These are phyloP conservation scores for Colletotrichum lini DNA, from an alignment of 2,329 filamentous ascomycete genomes.

Conservation along the genomic window DNA sequence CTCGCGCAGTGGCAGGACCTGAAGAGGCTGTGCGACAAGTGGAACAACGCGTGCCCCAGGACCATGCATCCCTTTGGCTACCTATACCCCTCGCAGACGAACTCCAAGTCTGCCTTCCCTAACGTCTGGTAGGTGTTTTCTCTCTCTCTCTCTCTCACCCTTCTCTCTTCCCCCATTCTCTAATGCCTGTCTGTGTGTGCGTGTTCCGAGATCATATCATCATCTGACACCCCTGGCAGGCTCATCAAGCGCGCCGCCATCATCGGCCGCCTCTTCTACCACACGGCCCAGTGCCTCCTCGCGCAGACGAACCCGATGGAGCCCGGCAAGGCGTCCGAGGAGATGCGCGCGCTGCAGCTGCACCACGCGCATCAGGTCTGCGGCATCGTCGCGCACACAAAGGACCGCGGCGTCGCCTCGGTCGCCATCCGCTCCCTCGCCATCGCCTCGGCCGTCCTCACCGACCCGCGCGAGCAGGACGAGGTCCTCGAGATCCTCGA, in stretches of 20 bases:
- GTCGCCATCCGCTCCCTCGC: slow-evolving; percentile 85
- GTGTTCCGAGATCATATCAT: neutral
- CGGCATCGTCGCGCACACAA: slow-evolving; percentile 88
- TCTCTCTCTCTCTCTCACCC: neutral
- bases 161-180: neutral
- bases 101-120: slow-evolving; percentile 82
- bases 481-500: slow-evolving; percentile 85
- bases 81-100: slow-evolving; percentile 76
- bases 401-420: slow-evolving; percentile 83
- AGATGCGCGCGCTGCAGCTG: slow-evolving; percentile 79
- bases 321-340: slow-evolving; percentile 68
- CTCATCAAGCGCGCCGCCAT: slow-evolving; percentile 86
- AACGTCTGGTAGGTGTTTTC: slow-evolving; percentile 79
- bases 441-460: slow-evolving; percentile 82
- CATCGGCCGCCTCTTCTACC: slow-evolving; percentile 88
- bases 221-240: slow-evolving; percentile 59
- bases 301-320: slow-evolving; percentile 83
- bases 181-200: neutral
- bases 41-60: slow-evolving; percentile 83
- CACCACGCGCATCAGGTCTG: slow-evolving; percentile 88
- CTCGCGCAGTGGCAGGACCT: slow-evolving; percentile 84
- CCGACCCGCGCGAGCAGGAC: slow-evolving; percentile 79
- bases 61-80: slow-evolving; percentile 92
- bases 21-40: slow-evolving; percentile 86
- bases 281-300: slow-evolving; percentile 86